Evolutionary conservation across 1,284 basidiomycete species (phyloP).

Genomic region (Malassezia globosa): DNA sequence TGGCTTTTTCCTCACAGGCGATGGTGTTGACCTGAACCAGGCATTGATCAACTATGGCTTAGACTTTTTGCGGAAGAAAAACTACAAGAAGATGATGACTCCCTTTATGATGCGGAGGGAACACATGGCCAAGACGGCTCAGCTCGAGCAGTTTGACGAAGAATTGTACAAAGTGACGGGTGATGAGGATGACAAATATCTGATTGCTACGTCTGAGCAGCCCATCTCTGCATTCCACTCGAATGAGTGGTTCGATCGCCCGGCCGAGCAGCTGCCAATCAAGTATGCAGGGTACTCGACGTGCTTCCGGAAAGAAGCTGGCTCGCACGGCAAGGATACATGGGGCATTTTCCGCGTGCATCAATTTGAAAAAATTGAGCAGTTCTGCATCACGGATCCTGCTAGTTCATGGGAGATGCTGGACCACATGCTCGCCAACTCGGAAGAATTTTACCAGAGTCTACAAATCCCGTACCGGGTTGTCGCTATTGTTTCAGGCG

Average conservation of each 20-base stretch:
- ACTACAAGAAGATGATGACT: constrained; percentile 88
- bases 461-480: constrained; percentile 81
- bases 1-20: constrained; percentile 88
- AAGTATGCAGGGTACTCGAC: constrained; percentile 64
- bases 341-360: constrained; percentile 99
- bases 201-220: constrained; percentile 97
- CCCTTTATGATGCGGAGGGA: constrained; percentile 99
- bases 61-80: constrained; percentile 71
- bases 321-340: constrained; percentile 89
- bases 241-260: constrained; percentile 93
- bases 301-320: constrained; percentile 99
- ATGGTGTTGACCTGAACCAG: constrained; percentile 93
- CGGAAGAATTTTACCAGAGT: constrained; percentile 90
- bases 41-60: constrained; percentile 89
- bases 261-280: constrained; percentile 78
- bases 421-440: constrained; percentile 75
- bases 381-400: constrained; percentile 86
- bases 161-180: constrained; percentile 86
- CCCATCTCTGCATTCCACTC: constrained; percentile 90
- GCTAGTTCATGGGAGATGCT: constrained; percentile 77
- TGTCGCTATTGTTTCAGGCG: constrained; percentile 90
- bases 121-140: constrained; percentile 91
- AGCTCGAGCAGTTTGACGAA: constrained; percentile 95
- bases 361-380: constrained; percentile 97
- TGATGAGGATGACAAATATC: constrained; percentile 91